Percentiles rank a stretch among this genome's conserved stretches.
Conservation (phyloP, 106 monocot species). For the Allium cepa region DNA sequence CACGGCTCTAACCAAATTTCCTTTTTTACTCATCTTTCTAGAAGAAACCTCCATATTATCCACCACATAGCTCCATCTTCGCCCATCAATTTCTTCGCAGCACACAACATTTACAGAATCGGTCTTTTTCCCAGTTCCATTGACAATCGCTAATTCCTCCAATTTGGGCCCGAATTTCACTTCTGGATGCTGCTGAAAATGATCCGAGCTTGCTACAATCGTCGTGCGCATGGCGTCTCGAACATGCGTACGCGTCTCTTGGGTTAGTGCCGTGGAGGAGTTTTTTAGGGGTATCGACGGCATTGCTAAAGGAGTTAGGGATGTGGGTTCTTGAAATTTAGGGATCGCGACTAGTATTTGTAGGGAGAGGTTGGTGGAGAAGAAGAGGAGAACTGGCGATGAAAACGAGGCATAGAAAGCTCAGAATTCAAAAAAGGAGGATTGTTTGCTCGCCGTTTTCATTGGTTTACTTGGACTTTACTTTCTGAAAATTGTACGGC, state of each 20-base stretch:
- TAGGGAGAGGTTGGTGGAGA: background rate
- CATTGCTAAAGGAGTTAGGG: background rate
- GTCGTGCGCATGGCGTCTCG: constrained; percentile 31
- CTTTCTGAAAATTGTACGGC: too few species aligned
- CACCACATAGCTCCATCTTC: constrained; percentile 49
- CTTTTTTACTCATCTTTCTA: background rate
- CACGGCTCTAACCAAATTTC: constrained; percentile 23
- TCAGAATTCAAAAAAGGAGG: background rate
- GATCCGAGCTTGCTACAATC: constrained; percentile 11
- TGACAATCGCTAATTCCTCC: constrained; percentile 5
- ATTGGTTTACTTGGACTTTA: too few species aligned
- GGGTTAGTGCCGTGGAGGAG: constrained; percentile 11
- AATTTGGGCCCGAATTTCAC: constrained; percentile 23
- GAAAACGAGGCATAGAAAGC: constrained; percentile 6
- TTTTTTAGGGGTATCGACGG: constrained; percentile 33
- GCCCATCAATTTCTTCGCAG: constrained; percentile 51
- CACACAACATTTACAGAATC: constrained; percentile 16
- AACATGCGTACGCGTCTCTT: constrained; percentile 26
- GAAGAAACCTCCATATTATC: constrained; percentile 13
- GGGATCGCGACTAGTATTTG: background rate
- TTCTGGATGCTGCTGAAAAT: constrained; percentile 19
- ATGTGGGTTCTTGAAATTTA: background rate
- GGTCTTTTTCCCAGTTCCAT: background rate
- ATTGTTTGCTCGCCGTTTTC: too few species aligned
- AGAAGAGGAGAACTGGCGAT: constrained; percentile 1